phyloP scores from a whole-genome alignment of 2,329 filamentous ascomycete genomes.

The Colletotrichum sp. region DNA sequence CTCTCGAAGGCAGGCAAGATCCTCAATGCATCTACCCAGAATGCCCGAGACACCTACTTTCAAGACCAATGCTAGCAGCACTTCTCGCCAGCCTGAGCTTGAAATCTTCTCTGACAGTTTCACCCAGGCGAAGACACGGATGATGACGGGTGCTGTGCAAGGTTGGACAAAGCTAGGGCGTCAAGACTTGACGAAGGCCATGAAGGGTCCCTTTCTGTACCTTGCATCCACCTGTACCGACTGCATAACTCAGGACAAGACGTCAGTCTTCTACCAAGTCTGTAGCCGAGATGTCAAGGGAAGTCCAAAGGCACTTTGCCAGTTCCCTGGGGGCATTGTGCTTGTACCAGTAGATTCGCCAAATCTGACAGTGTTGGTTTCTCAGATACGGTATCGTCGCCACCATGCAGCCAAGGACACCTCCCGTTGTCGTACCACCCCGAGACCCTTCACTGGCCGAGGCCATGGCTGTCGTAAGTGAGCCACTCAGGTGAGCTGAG shows the following conservation, averaged over 20 bases:
- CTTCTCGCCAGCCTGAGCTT: slow-evolving; percentile 13
- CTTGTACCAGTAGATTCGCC: background rate
- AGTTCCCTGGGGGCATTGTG: background rate
- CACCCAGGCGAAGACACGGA: slow-evolving; percentile 31
- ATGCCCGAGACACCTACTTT: slow-evolving; percentile 15
- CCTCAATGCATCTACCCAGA: slow-evolving; percentile 24
- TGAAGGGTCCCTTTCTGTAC: background rate
- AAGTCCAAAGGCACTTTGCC: background rate
- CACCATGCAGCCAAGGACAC: background rate
- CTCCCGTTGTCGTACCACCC: slow-evolving; percentile 3
- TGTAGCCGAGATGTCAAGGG: background rate
- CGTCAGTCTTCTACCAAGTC: background rate
- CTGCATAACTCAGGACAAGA: background rate
- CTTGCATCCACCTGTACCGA: background rate
- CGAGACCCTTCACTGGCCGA: background rate
- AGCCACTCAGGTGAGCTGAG: background rate
- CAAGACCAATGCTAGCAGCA: slow-evolving; percentile 1
- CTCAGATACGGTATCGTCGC: background rate
- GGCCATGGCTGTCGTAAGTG: slow-evolving; percentile 5
- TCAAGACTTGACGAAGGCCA: background rate
- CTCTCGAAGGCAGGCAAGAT: background rate
- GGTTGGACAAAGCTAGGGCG: background rate
- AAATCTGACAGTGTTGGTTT: background rate
- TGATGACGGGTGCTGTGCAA: slow-evolving; percentile 44
- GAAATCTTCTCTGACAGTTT: slow-evolving; percentile 37